These are phyloP conservation scores for Pisolithus marmoratus DNA, from an alignment of 768 basidiomycete species.

Conservation along the genomic window DNA sequence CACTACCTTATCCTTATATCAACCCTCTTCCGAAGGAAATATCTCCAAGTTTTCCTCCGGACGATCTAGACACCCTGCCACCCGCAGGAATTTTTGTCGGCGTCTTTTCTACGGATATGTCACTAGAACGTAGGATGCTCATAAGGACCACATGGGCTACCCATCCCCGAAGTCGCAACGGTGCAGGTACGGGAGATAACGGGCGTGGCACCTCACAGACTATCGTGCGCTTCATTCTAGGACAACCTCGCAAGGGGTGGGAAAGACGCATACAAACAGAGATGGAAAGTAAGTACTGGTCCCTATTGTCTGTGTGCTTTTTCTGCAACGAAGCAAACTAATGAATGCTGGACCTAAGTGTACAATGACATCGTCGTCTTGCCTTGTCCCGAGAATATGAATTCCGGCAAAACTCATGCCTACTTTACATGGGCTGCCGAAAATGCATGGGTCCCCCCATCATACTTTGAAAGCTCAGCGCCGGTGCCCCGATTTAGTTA, in stretches of 20 bases:
- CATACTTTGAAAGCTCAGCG: constrained; percentile 46
- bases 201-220: constrained; percentile 76
- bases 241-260: constrained; percentile 75
- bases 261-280: constrained; percentile 77
- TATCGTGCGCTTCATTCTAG: constrained; percentile 84
- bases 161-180: constrained; percentile 71
- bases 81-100: constrained; percentile 87
- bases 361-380: constrained; percentile 85
- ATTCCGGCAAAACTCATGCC: constrained; percentile 84
- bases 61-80: constrained; percentile 63
- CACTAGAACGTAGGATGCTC: constrained; percentile 78
- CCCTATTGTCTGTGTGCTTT: neutral
- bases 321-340: neutral
- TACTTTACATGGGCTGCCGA: constrained; percentile 92
- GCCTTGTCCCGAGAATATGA: constrained; percentile 92
- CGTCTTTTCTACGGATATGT: constrained; percentile 84
- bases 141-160: constrained; percentile 88
- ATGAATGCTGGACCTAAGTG: constrained; percentile 36
- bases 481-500: constrained; percentile 55
- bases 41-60: constrained; percentile 60
- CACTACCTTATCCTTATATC: constrained; percentile 35
- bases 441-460: constrained; percentile 86
- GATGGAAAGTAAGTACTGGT: constrained; percentile 71
- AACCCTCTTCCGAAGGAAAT: constrained; percentile 23
- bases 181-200: constrained; percentile 63